A percentile compares a stretch with the other conserved stretches of the same genome.
Evolutionary conservation across 169 alveolate species (phyloP).

Genomic region (Theileria annulata): DNA sequence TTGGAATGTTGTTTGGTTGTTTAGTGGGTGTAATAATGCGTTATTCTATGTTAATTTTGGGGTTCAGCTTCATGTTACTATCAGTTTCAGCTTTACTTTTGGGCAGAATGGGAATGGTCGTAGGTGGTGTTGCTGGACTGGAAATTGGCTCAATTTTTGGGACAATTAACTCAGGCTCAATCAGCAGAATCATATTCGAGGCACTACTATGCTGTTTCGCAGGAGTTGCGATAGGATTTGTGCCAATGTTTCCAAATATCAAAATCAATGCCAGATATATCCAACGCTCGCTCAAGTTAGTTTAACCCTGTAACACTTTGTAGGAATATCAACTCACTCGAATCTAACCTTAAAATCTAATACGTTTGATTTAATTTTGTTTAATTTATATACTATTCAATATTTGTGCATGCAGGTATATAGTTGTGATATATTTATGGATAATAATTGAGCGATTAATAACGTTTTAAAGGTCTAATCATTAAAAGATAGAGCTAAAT

Average conservation of each 20-base stretch:
- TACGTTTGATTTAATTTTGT: not conserved
- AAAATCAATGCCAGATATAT: conserved; percentile 59
- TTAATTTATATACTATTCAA: not conserved
- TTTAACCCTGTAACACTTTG: not conserved
- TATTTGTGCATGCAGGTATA: too few species aligned
- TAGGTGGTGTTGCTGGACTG: conserved; percentile 44
- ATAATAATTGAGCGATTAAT: too few species aligned
- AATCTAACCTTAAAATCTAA: not conserved
- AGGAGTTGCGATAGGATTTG: conserved; percentile 56
- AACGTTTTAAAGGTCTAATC: too few species aligned
- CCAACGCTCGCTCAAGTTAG: conserved; percentile 26
- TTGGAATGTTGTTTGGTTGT: conserved; percentile 34
- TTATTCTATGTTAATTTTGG: not conserved
- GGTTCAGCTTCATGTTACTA: conserved; percentile 41
- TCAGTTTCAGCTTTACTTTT: conserved; percentile 40
- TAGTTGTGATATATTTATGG: too few species aligned
- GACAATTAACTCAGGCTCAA: conserved; percentile 19
- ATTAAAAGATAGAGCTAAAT: too few species aligned
- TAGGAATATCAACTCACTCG: not conserved
- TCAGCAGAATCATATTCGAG: conserved; percentile 29
- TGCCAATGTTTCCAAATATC: conserved; percentile 59
- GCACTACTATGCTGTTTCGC: conserved; percentile 33
- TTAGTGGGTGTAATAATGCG: conserved; percentile 12
- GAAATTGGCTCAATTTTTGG: conserved; percentile 52
- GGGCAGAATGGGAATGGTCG: conserved; percentile 56